Evolutionary conservation across 1,284 basidiomycete species (phyloP), one percentile per base, ranked within the genome.

Genomic region (Pseudozyma sp.): DNA sequence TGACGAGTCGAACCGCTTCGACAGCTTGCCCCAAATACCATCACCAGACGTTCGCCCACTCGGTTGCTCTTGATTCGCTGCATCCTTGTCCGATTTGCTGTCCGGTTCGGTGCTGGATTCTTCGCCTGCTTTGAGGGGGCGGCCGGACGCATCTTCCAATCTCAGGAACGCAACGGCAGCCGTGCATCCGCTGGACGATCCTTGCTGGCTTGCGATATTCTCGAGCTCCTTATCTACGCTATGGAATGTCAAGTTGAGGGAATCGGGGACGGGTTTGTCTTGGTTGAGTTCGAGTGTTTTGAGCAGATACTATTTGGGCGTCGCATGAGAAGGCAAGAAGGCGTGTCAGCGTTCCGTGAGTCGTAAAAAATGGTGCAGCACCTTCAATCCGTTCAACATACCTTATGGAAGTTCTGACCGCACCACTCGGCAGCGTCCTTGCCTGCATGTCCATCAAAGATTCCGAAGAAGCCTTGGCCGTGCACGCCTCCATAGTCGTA

Each of bases 371-470:
- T 24, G 24, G 24, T 24, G 24, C 24, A 24, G 24, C 24, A 24
- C 24, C 24, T 24, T 24, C 24, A 4, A 24, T 24, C 24, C 24
- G 17, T 9, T 6, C 13, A 14, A 69, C 88, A 77, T 82, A 93
- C 93, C 87, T 94, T 89, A 84, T 98, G 94, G 86, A 99, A 98
- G 85, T 99, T 91, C 78, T 90, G 88, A 29, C 96, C 95, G 85
- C 97, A 99, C 95, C 95, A 99, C 84, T 99, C 97, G 19, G 97
- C 97, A 19, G 96, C 94, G 81, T 97, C 93, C 84, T 97, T 98
- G 19, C 97, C 97, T 0, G 97, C 97, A 83, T 99, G 97, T 4
- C 97, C 97, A 80, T 99, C 97, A 81, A 99, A 99, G 46, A 99
- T 90, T 11, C 94, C 94, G 84, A 97, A 98, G 87, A 97, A 98